Conservation (phyloP, 495 filamentous ascomycete species). For the Neurospora hispaniola region DNA sequence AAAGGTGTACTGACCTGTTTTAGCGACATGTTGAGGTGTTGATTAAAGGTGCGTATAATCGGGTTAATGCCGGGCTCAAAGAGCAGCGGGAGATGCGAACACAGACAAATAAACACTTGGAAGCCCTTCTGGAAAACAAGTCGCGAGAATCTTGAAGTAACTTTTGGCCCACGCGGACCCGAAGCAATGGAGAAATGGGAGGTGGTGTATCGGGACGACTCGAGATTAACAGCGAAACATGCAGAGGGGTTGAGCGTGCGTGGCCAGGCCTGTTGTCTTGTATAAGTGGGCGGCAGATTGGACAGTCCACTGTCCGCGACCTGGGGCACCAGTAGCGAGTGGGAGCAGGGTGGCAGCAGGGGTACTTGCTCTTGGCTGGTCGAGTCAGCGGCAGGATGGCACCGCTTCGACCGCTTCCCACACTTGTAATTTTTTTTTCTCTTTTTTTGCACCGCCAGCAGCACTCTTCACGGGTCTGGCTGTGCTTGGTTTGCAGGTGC, state of each 20-base stretch:
- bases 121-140: not conserved
- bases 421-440: not conserved
- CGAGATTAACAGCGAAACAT: conserved; percentile 1
- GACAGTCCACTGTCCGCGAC: not conserved
- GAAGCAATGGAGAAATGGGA: conserved; percentile 12
- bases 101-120: not conserved
- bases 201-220: conserved; percentile 11
- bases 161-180: not conserved
- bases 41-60: not conserved
- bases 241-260: conserved; percentile 19
- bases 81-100: not conserved
- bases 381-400: conserved; percentile 15
- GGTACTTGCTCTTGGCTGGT: conserved; percentile 11
- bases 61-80: not conserved
- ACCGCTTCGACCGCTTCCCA: not conserved
- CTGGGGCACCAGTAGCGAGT: not conserved
- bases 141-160: not conserved
- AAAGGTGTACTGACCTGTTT: conserved; percentile 51
- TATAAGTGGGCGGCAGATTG: conserved; percentile 10
- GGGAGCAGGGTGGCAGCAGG: conserved; percentile 7
- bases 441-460: not conserved
- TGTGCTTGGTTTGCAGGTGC: not conserved
- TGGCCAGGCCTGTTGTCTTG: conserved; percentile 5
- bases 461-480: not conserved
- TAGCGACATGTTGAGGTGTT: conserved; percentile 48